Evolutionary conservation across 2,329 filamentous ascomycete genomes (phyloP).

Genomic region (Cercospora brassicicola): DNA sequence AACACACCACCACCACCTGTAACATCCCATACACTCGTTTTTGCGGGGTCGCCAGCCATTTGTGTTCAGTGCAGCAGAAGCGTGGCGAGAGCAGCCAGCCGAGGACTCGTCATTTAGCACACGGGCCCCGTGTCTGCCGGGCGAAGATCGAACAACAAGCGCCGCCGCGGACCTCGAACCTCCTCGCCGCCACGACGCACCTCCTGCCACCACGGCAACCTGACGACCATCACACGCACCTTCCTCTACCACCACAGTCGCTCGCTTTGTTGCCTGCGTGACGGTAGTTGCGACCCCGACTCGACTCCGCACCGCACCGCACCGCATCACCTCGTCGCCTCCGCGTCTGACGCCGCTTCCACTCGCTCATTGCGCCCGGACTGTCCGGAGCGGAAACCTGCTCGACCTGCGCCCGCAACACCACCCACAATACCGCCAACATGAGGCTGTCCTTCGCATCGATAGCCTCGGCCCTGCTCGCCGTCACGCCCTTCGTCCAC

Average conservation of each 20-base stretch:
- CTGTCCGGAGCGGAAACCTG: constrained; percentile 18
- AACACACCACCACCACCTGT: not conserved
- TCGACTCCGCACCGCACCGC: not conserved
- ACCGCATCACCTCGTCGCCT: not conserved
- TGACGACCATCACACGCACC: not conserved
- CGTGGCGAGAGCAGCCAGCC: not conserved
- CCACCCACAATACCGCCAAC: constrained; percentile 19
- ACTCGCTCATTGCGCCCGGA: constrained; percentile 24
- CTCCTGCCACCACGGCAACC: constrained; percentile 2
- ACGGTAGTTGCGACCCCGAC: not conserved
- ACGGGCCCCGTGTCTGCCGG: not conserved
- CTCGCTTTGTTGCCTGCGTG: constrained; percentile 4
- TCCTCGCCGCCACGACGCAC: constrained; percentile 1
- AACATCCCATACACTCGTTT: not conserved
- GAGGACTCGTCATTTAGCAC: not conserved
- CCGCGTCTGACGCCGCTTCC: constrained; percentile 22
- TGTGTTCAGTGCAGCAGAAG: not conserved
- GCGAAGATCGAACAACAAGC: not conserved
- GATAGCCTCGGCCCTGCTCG: constrained; percentile 34
- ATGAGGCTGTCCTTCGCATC: constrained; percentile 35
- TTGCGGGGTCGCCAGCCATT: not conserved
- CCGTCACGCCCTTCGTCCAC: constrained; percentile 50
- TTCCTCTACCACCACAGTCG: not conserved
- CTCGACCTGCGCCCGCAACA: constrained; percentile 9
- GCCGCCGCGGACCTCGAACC: not conserved